Evolutionary conservation across 169 alveolate genomes (phyloP), one percentile per base, ranked within the genome.

Genomic region (Plasmodium adleri): DNA sequence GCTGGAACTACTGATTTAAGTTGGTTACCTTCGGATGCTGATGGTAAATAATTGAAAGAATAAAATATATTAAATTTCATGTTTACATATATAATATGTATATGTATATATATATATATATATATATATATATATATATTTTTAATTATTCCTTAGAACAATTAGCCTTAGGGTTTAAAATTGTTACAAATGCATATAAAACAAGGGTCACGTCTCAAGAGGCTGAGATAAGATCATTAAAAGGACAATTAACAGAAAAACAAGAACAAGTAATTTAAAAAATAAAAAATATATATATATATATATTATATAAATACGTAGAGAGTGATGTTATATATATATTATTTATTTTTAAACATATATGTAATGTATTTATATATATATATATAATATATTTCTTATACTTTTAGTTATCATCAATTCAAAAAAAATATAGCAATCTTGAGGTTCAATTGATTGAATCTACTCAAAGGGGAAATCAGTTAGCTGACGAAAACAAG

Each of bases 361-460:
- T 28, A 50, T 32, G 1, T 32, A 12, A 54, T 47, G 9, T 28
- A 66, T 2, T 39, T 10, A n/a, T 24, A 17, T 74, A 20, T 20
- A 12, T 22, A 64, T 64, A 15, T 32, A 32, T 32, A 32, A 17
- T 10, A 20, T 6, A 15, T 28, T 20, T 1, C 15, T 8, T 8
- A 12, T 12, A 26, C 28, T 47, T 62, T 43, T 94, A 95, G 97
- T 75, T 92, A 26, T 76, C 95, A 2, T 83, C 93, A 7, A 78
- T 95, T 68, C 98, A 95, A 90, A 95, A 94, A 92, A 94, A 94
- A 73, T 91, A 90, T 93, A 93, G 95, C 90, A 91, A 93, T 71
- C 78, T 95, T 49, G 98, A 95, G 60, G 98, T 93, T 10, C 96
- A 95, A 87, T 89, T 95, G 58, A 89, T 95, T 39, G 97, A 95